Conservation (phyloP, 2,329 filamentous ascomycete species). For the Colletotrichum australisinense region DNA sequence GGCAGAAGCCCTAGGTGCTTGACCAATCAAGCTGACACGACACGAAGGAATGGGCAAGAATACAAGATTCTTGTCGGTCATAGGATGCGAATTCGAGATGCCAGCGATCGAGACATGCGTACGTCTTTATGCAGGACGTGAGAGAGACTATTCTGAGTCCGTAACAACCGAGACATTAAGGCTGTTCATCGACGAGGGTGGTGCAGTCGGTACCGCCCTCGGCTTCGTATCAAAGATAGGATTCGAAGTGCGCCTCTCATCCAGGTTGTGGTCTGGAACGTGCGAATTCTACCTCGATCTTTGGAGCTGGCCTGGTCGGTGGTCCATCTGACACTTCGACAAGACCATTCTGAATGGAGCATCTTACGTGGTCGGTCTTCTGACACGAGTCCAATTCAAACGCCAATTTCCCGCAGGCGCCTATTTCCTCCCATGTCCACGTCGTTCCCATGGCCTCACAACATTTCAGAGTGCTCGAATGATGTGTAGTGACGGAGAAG, state of each 20-base stretch:
- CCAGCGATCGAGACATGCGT: background rate
- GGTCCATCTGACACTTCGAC: background rate
- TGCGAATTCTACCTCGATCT: background rate
- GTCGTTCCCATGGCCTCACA: background rate
- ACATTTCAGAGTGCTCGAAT: too few relatives aligned
- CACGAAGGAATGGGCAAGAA: background rate
- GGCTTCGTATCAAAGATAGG: background rate
- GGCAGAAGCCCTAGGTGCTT: background rate
- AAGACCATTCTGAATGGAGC: background rate
- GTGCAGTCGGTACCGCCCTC: background rate
- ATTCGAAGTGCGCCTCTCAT: background rate
- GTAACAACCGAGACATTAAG: background rate
- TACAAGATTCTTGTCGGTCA: background rate
- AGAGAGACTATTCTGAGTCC: background rate
- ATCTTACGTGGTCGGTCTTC: background rate
- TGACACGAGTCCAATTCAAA: background rate
- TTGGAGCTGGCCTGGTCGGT: background rate
- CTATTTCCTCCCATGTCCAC: background rate
- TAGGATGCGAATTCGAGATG: background rate
- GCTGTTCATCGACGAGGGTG: background rate
- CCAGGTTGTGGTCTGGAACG: background rate
- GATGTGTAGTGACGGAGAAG: background rate
- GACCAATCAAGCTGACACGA: background rate
- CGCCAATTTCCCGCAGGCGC: background rate
- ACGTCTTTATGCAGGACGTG: background rate